Evolutionary conservation across 2,329 filamentous ascomycete genomes (phyloP).

Genomic region (Fusarium udum): DNA sequence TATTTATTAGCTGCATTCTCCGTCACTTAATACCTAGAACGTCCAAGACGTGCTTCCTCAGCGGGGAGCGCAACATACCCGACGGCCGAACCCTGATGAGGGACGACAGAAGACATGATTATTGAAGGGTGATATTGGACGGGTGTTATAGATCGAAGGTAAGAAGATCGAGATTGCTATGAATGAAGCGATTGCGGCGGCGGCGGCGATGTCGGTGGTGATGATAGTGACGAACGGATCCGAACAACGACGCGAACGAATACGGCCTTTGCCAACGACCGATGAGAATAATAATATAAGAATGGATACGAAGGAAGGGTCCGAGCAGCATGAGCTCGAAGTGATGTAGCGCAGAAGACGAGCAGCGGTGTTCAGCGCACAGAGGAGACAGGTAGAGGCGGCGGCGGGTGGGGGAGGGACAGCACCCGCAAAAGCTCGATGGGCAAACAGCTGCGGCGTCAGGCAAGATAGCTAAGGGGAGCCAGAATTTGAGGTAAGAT

Average conservation of each 20-base stretch:
- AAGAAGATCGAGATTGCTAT: not conserved
- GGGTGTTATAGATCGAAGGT: not conserved
- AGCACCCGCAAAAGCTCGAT: not conserved
- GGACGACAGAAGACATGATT: slow-evolving; percentile 18
- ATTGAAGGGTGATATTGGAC: not conserved
- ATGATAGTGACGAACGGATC: not conserved
- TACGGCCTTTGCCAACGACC: slow-evolving; percentile 3
- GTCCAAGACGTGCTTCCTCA: not conserved
- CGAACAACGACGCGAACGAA: not conserved
- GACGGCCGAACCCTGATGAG: slow-evolving; percentile 18
- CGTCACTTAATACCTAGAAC: not conserved
- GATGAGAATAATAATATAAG: not conserved
- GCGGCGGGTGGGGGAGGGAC: not conserved
- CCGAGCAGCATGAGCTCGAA: not conserved
- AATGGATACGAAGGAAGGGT: not conserved
- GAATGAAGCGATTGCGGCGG: not conserved
- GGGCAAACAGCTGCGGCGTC: not conserved
- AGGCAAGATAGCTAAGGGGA: not conserved
- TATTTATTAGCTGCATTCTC: slow-evolving; percentile 11
- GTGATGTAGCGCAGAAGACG: not conserved
- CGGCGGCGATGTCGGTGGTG: not conserved
- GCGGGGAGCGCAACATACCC: slow-evolving; percentile 12
- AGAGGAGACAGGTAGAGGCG: not conserved
- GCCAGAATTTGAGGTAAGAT: not conserved
- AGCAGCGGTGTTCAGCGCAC: not conserved